Evolutionary conservation across 2,329 filamentous ascomycete species (phyloP).

Genomic region (Monosporascus sp.): DNA sequence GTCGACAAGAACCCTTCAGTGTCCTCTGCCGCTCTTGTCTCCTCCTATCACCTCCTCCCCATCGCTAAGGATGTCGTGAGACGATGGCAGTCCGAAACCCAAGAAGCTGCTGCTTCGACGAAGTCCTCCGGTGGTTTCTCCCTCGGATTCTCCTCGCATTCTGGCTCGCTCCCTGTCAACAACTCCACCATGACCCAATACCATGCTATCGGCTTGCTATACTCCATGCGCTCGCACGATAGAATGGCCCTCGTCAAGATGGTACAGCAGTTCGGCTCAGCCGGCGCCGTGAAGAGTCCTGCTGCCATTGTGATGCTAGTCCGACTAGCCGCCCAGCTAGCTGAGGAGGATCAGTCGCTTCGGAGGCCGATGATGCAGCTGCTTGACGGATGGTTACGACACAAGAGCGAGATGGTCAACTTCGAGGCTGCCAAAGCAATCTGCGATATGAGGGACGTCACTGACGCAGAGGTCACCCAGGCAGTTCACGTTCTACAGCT

Average conservation of each 20-base stretch:
- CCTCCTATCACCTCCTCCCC: conserved; percentile 94
- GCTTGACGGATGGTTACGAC: conserved; percentile 90
- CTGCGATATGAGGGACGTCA: conserved; percentile 88
- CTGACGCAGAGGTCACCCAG: conserved; percentile 84
- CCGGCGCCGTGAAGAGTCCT: conserved; percentile 91
- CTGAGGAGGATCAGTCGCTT: conserved; percentile 84
- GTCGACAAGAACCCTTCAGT: conserved; percentile 99
- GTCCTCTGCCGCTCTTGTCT: conserved; percentile 90
- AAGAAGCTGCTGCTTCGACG: conserved; percentile 85
- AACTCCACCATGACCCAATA: conserved; percentile 98
- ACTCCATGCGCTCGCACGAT: conserved; percentile 96
- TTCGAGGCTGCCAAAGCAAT: conserved; percentile 98
- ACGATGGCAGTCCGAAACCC: conserved; percentile 97
- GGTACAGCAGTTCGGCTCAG: conserved; percentile 96
- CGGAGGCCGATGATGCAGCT: conserved; percentile 96
- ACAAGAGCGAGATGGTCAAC: conserved; percentile 99
- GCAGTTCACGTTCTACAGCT: conserved; percentile 93
- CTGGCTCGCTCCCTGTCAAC: conserved; percentile 70
- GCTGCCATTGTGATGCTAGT: conserved; percentile 91
- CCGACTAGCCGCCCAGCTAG: conserved; percentile 84
- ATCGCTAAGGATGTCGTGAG: conserved; percentile 92
- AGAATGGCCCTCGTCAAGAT: conserved; percentile 99
- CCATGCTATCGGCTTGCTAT: conserved; percentile 93
- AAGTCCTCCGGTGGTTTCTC: conserved; percentile 90
- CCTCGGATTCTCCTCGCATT: conserved; percentile 82